Base-by-base conservation (phyloP, 805 yeast genomes). In the Priceomyces fermenticarens region DNA sequence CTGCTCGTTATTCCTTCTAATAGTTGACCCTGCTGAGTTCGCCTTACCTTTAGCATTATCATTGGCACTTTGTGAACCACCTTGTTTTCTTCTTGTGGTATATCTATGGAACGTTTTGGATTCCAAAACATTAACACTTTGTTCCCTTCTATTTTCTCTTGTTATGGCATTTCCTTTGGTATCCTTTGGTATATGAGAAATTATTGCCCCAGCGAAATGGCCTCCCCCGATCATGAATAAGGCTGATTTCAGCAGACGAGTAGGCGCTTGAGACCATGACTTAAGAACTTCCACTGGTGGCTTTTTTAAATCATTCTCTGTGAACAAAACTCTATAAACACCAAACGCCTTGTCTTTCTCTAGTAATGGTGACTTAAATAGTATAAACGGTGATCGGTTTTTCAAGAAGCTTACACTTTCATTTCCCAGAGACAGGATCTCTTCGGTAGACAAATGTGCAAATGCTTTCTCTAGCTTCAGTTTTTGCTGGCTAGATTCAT, bases 151-250 rank as follows among this genome's bases (percentile, higher is more conserved):
- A 10, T 75, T 72, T 39, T 68, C 77, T 36, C 62, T 65, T 27
- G 70, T 66, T 31, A 70, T 68, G 5, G 70, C 67, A 46, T 80
- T 80, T 2, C 88, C 88, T 48, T 75, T 76, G 2, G 75, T 72
- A 30, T 68, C 70, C 38, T 69, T 67, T 16, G 78, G 83, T 36
- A 70, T 70, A 54, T 90, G 97, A 1, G 88, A 80, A 7, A 93
- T 73, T 32, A 93, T 85, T 0, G 97, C 97, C 13, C 93, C 99
- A 0, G 98, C 96, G 69, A 93, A 93, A 65, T 93, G 97, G 32
- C 99, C 99, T 33, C 98, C 97, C 11, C 97, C 97, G 39, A 93
- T 78, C 96, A 93, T 88, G 50, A 93, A 77, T 10, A 93, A 61
- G 0, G 95, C 95, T 4, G 96, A 86, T 34, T 73, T 72, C 3